A percentile compares a stretch with the other conserved stretches of the same genome.
These are phyloP conservation scores for Fallopia convolvulus DNA, from an alignment of 148 eudicot genomes.

Conservation along the genomic window DNA sequence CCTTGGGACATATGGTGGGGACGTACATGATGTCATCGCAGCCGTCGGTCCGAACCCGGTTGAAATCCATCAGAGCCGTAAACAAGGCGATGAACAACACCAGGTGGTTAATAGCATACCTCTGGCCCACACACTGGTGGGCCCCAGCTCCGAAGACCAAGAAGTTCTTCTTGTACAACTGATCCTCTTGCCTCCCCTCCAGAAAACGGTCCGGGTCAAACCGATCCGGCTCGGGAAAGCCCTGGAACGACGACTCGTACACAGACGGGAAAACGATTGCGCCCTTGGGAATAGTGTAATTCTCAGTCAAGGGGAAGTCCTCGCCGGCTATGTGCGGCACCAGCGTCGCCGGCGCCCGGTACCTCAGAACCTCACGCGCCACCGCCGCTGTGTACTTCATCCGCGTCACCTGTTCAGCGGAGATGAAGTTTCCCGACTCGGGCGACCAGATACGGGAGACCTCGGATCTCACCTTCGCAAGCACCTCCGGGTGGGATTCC, in stretches of 20 bases:
- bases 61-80: conserved; percentile 49
- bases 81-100: conserved; percentile 72
- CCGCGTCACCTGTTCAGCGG: conserved; percentile 43
- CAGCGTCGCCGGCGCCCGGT: conserved; percentile 67
- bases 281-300: conserved; percentile 61
- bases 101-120: conserved; percentile 63
- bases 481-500: conserved; percentile 57
- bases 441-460: conserved; percentile 44
- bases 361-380: conserved; percentile 71
- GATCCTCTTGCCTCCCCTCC: conserved; percentile 67
- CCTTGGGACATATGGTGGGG: conserved; percentile 82
- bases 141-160: conserved; percentile 79
- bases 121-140: conserved; percentile 89
- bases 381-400: conserved; percentile 88
- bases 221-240: conserved; percentile 52
- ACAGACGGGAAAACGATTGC: conserved; percentile 77
- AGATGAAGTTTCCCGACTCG: conserved; percentile 22
- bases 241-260: conserved; percentile 81
- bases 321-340: conserved; percentile 70
- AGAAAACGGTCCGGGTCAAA: conserved; percentile 86
- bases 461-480: conserved; percentile 42
- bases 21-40: conserved; percentile 66
- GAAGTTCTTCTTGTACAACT: conserved; percentile 50
- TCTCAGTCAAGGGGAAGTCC: conserved; percentile 47
- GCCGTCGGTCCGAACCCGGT: conserved; percentile 56